Evolutionary conservation across 805 yeast species (phyloP).

Genomic region (Ogataea chonburiensis): DNA sequence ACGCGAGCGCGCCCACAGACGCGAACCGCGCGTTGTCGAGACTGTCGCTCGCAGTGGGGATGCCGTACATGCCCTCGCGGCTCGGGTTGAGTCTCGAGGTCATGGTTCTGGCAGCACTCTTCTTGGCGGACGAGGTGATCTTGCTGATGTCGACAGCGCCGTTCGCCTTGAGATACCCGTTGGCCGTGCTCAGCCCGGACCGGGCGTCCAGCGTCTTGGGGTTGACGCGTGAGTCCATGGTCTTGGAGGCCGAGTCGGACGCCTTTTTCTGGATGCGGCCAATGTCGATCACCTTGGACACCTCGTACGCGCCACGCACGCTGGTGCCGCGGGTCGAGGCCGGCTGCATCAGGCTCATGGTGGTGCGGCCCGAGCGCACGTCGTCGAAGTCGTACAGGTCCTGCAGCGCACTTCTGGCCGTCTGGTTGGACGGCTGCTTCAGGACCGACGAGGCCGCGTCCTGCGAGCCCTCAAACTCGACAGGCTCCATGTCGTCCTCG

Average conservation of each 20-base stretch:
- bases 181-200: slow-evolving; percentile 33
- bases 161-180: slow-evolving; percentile 36
- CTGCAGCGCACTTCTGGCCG: slow-evolving; percentile 40
- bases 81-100: slow-evolving; percentile 28
- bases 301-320: slow-evolving; percentile 29
- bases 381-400: slow-evolving; percentile 45
- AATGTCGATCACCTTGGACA: slow-evolving; percentile 33
- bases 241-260: slow-evolving; percentile 40
- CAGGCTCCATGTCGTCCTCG: slow-evolving; percentile 21
- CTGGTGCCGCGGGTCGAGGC: slow-evolving; percentile 28
- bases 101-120: slow-evolving; percentile 35
- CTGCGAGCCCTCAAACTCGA: slow-evolving; percentile 38
- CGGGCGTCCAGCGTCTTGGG: slow-evolving; percentile 39
- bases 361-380: slow-evolving; percentile 39
- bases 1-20: slow-evolving; percentile 57
- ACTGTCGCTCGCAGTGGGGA: slow-evolving; percentile 42
- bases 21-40: slow-evolving; percentile 48
- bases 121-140: slow-evolving; percentile 48
- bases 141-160: slow-evolving; percentile 51
- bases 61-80: slow-evolving; percentile 32
- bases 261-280: slow-evolving; percentile 31
- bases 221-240: slow-evolving; percentile 45
- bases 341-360: slow-evolving; percentile 29
- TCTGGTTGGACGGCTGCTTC: slow-evolving; percentile 25
- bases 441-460: slow-evolving; percentile 46